Evolutionary conservation across 345 rosid genomes (phyloP), one percentile per base, ranked within the genome.

Genomic region (Conringia planisiliqua): DNA sequence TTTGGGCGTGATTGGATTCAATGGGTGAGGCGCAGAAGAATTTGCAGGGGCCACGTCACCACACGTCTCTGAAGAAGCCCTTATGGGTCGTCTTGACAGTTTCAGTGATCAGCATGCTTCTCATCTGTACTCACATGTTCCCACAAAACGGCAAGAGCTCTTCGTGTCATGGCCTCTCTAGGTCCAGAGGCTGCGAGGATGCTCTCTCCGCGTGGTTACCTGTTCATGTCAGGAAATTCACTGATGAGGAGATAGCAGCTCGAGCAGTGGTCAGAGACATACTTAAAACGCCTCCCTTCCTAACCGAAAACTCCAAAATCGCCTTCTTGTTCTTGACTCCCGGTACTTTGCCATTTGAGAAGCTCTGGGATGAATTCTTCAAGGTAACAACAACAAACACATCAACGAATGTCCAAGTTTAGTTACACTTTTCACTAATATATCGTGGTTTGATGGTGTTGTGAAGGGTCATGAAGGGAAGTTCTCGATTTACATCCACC

Each of bases 241-340:
- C 94, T 0, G 99, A 95, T 40, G 88, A 88, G 39, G 99, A 95
- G 82, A 70, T 90, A 50, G 91, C 86, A 40, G 84, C 97, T 51
- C 87, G 74, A 42, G 85, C 85, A 62, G 95, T 94, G 62, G 79
- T 85, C 66, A 84, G 81, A 75, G 98, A 91, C 48, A 88, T 94
- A 71, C 78, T 91, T 62, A 85, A 60, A 66, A 75, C 78, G 1
- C 90, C 97, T 82, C 81, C 89, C 58, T 54, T 74, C 58, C 68
- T 64, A 32, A 56, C 87, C 29, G 63, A 80, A 71, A 88, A 73
- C 61, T 72, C 99, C 17, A 94, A 94, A 83, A 83, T 94, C 38
- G 98, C 98, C 5, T 94, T 94, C 82, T 81, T 94, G 90, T 94
- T 90, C 88, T 83, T 94, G 82, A 89, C 84, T 83, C 93, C 92